Evolutionary conservation across 139 green algal species (phyloP), one percentile per base, ranked within the genome.

Genomic region (Closterium sp.): DNA sequence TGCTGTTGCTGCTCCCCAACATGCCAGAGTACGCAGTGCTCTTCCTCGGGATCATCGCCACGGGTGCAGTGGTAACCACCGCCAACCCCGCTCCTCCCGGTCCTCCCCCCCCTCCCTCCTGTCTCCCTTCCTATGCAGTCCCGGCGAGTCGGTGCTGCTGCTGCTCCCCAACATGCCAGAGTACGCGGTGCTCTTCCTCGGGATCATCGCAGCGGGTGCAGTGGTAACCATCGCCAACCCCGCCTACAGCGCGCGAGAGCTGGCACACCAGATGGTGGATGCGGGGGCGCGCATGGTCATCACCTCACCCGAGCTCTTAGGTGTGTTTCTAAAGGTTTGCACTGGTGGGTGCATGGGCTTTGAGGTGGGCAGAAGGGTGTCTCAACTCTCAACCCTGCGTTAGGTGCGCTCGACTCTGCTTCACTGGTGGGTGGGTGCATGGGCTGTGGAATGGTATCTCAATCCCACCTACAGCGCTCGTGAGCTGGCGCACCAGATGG

Each of bases 171-270:
- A 94, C 38, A 85, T 70, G 84, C 62, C 73, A 0, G 92, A 94
- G 34, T 93, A 93, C 42, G 24, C 86, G 0, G 22, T 93, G 9
- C 24, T 87, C 85, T 90, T 93, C 38, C 38, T 93, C 10, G 91
- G 73, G 62, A 90, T 93, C 32, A n/a, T 91, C 62, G 24, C 32
- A 30, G 27, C 27, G 13, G 91, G 91, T 24, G 91, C 27, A 21
- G 73, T 93, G 29, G 86, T 91, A 6, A 91, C 91, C 32, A 86
- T 86, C 17, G 86, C 86, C 73, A 93, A 93, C 86, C 91, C 91
- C 11, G 38, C 32, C 19, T 93, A 93, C 88, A 85, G n/a, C 10
- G 86, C 24, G 13, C 27, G 24, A 11, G 91, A 93, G 91, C 70
- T 93, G 50, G n/a, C n/a, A n/a, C n/a, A n/a, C n/a, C n/a, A n/a